phyloP scores from a whole-genome alignment of 139 green algal genomes.

The Helicosporidium sp. region DNA sequence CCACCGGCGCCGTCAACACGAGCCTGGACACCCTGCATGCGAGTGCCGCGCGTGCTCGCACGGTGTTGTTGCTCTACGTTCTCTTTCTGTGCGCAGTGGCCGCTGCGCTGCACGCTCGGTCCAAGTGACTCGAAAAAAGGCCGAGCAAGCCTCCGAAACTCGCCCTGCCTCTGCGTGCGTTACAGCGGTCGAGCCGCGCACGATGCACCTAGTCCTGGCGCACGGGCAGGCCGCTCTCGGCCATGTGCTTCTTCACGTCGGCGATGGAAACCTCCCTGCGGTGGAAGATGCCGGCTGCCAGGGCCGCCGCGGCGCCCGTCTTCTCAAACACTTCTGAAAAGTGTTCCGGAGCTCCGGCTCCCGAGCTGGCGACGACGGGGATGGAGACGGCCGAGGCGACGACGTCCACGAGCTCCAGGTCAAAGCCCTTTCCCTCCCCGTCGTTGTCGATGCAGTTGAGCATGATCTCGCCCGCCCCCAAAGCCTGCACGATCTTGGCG shows the following conservation, averaged over 20 bases:
- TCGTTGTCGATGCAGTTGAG: slow-evolving; percentile 98
- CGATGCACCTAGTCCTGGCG: slow-evolving; percentile 37
- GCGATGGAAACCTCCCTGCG: slow-evolving; percentile 73
- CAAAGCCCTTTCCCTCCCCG: slow-evolving; percentile 67
- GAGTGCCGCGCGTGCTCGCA: slow-evolving; percentile 5
- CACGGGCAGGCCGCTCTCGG: slow-evolving; percentile 43
- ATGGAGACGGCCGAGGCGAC: slow-evolving; percentile 82
- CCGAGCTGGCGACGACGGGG: slow-evolving; percentile 85
- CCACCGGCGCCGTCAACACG: slow-evolving; percentile 44
- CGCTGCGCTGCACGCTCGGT: too few relatives aligned
- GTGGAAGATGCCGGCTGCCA: slow-evolving; percentile 97
- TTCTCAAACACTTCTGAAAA: slow-evolving; percentile 69
- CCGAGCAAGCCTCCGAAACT: too few relatives aligned
- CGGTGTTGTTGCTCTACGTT: too few relatives aligned
- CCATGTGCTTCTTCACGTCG: slow-evolving; percentile 82
- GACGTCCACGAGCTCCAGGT: slow-evolving; percentile 73
- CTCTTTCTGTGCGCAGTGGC: too few relatives aligned
- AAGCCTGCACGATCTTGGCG: slow-evolving; percentile 55
- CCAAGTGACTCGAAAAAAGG: too few relatives aligned
- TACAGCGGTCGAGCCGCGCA: too few relatives aligned
- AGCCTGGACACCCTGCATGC: slow-evolving; percentile 34
- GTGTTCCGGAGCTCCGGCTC: slow-evolving; percentile 74
- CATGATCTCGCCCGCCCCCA: slow-evolving; percentile 93
- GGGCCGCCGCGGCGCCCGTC: slow-evolving; percentile 63
- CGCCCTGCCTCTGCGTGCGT: too few relatives aligned